Evolutionary conservation across 2,329 filamentous ascomycete species (phyloP).

Genomic region (Neobulgaria alba): DNA sequence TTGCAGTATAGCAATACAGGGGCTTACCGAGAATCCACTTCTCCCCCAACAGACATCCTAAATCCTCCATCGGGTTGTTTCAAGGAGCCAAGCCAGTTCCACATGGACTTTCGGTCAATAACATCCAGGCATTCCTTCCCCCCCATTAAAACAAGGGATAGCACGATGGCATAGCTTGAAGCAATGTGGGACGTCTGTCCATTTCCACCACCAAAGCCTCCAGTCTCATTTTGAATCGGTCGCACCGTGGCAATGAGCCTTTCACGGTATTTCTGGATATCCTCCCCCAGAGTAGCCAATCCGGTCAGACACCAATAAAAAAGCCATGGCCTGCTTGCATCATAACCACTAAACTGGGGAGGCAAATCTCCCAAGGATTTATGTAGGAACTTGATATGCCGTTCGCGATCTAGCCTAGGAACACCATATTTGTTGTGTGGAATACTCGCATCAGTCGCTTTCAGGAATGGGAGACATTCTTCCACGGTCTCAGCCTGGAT

Average conservation of each 20-base stretch:
- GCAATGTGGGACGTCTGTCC: slow-evolving; percentile 85
- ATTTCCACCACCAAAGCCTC: slow-evolving; percentile 90
- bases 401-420: slow-evolving; percentile 59
- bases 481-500: slow-evolving; percentile 61
- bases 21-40: slow-evolving; percentile 82
- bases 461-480: slow-evolving; percentile 60
- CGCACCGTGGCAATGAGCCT: slow-evolving; percentile 66
- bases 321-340: slow-evolving; percentile 88
- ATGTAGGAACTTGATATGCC: slow-evolving; percentile 54
- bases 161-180: slow-evolving; percentile 74
- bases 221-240: slow-evolving; percentile 71
- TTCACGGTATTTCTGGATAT: slow-evolving; percentile 56
- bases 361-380: slow-evolving; percentile 55
- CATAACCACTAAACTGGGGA: slow-evolving; percentile 60
- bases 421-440: slow-evolving; percentile 63
- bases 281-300: slow-evolving; percentile 67
- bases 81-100: slow-evolving; percentile 79
- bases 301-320: slow-evolving; percentile 85
- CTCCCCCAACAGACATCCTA: slow-evolving; percentile 73
- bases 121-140: slow-evolving; percentile 64
- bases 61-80: slow-evolving; percentile 91
- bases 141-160: slow-evolving; percentile 72
- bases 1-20: too few species aligned
- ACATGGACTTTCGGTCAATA: slow-evolving; percentile 77
- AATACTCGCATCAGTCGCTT: slow-evolving; percentile 38